Conservation (phyloP, 768 basidiomycete genomes). For the Auricularia cornea region DNA sequence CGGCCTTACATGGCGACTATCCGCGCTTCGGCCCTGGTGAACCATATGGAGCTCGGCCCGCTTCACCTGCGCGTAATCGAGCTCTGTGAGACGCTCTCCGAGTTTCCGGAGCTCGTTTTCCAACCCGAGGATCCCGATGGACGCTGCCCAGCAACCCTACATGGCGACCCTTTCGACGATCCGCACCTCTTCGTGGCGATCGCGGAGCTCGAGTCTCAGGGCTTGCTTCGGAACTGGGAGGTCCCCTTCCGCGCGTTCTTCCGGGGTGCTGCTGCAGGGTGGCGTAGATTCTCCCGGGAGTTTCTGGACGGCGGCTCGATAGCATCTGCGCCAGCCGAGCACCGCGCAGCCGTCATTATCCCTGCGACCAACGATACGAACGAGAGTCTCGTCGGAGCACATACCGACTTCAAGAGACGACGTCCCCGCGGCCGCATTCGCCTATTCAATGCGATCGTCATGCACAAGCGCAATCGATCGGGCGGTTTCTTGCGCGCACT, state of each 20-base stretch:
- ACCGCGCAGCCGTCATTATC: not conserved
- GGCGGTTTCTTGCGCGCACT: too few species aligned
- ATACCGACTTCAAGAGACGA: too few species aligned
- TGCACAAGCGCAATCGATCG: too few species aligned
- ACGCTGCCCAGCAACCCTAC: not conserved
- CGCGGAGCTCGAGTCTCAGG: not conserved
- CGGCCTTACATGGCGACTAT: constrained; percentile 18
- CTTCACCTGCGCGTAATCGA: constrained; percentile 13
- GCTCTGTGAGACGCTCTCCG: not conserved
- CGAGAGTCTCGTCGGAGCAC: too few species aligned
- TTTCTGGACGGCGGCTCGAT: not conserved
- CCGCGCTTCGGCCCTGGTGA: constrained; percentile 12
- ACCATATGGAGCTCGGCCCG: constrained; percentile 16
- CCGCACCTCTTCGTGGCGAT: not conserved
- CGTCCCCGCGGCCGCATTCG: too few species aligned
- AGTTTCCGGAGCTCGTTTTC: not conserved
- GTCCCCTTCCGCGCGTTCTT: not conserved
- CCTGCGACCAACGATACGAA: too few species aligned
- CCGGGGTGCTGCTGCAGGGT: not conserved
- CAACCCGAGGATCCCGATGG: too few species aligned
- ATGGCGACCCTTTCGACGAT: not conserved
- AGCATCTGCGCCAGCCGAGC: not conserved
- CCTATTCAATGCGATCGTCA: too few species aligned
- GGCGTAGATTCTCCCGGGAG: not conserved
- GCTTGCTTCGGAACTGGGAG: not conserved